Conservation (phyloP, 306 rosid species). For the Ormosia semicastrata region DNA sequence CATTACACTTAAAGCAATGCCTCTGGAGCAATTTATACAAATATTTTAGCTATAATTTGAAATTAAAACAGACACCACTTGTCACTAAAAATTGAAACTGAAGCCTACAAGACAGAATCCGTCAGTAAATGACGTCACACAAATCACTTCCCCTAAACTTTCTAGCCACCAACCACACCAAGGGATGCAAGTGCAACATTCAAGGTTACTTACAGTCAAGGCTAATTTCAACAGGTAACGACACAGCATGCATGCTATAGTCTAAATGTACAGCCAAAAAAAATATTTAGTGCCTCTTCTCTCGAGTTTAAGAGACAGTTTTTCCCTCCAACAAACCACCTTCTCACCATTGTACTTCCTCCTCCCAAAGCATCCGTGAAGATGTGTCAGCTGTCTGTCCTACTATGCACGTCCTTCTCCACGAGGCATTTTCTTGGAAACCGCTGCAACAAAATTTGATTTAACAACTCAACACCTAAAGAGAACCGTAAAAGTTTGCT, state of each 20-base stretch:
- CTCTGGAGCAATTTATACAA: background rate
- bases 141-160: background rate
- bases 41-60: background rate
- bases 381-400: constrained; percentile 7
- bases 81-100: background rate
- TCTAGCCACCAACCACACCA: background rate
- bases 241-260: background rate
- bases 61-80: background rate
- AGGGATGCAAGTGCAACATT: background rate
- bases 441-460: constrained; percentile 38
- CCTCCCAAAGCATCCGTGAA: background rate
- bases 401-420: constrained; percentile 52
- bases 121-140: background rate
- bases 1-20: background rate
- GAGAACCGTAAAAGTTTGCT: background rate
- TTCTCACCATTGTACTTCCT: background rate
- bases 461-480: constrained; percentile 10
- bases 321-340: background rate
- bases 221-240: constrained; percentile 17
- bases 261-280: constrained; percentile 11
- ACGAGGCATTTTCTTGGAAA: constrained; percentile 68
- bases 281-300: constrained; percentile 15
- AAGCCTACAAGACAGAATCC: background rate
- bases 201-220: constrained; percentile 23
- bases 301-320: background rate